Conservation (phyloP, 129 eudicot genomes). For the Arctium minus region DNA sequence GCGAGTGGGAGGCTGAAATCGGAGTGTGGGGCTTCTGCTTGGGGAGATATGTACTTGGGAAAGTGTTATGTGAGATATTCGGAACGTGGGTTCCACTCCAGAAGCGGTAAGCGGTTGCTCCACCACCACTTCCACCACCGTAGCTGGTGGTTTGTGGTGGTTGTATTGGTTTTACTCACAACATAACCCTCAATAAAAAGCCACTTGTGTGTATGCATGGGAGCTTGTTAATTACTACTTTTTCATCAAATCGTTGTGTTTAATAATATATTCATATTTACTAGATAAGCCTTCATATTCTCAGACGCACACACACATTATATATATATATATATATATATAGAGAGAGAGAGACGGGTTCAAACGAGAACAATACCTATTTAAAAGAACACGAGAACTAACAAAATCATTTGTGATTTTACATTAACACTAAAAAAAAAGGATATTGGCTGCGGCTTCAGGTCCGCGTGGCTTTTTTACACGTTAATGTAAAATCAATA, state of each 20-base stretch:
- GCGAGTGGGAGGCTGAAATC: slow-evolving; percentile 54
- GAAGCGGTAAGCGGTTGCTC: slow-evolving; percentile 57
- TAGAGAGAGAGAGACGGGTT: no score
- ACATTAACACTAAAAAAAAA: no score
- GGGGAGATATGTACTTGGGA: slow-evolving; percentile 77
- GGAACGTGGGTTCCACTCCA: slow-evolving; percentile 48
- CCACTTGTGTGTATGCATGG: slow-evolving; percentile 19
- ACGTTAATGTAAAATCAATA: no score
- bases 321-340: no score
- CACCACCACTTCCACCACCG: slow-evolving; percentile 41
- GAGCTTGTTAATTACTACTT: background rate
- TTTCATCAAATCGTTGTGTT: background rate
- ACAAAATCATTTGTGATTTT: no score
- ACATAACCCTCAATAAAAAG: background rate
- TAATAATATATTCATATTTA: slow-evolving; percentile 5
- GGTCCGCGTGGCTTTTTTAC: no score
- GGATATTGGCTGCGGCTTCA: no score
- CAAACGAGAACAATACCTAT: no score
- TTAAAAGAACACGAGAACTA: no score
- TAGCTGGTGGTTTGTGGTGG: slow-evolving; percentile 39
- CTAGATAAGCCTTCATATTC: slow-evolving; percentile 1
- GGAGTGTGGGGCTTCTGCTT: slow-evolving; percentile 50
- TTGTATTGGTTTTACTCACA: slow-evolving; percentile 21
- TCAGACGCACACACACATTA: background rate
- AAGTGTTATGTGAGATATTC: slow-evolving; percentile 77